A percentile compares a stretch with the other conserved stretches of the same genome.
Evolutionary conservation across 2,329 filamentous ascomycete genomes (phyloP).

Genomic region (Aotearoamyces nothofagi): DNA sequence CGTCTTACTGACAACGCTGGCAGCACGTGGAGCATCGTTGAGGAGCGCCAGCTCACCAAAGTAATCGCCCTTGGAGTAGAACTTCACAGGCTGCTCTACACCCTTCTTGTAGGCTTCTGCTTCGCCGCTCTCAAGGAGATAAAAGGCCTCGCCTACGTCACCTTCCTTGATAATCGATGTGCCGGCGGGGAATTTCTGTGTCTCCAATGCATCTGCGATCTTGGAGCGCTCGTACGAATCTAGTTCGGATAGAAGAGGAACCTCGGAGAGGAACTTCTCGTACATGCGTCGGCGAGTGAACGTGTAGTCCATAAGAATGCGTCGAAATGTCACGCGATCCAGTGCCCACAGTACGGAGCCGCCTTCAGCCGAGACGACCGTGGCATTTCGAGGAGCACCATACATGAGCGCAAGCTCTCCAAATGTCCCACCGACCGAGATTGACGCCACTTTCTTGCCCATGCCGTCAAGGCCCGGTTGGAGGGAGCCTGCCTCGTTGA

Average conservation of each 20-base stretch:
- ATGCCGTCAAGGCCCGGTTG: constrained; percentile 71
- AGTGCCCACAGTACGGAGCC: constrained; percentile 81
- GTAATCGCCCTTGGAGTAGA: constrained; percentile 85
- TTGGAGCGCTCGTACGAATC: constrained; percentile 92
- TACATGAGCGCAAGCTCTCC: constrained; percentile 98
- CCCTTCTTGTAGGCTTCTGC: constrained; percentile 79
- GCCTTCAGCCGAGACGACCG: constrained; percentile 69
- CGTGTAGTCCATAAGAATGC: constrained; percentile 95
- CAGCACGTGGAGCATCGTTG: constrained; percentile 85
- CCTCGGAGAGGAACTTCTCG: constrained; percentile 90
- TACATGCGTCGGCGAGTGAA: constrained; percentile 95
- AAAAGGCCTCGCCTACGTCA: constrained; percentile 84
- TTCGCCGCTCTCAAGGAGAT: constrained; percentile 74
- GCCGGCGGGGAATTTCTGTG: constrained; percentile 67
- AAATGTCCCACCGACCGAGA: constrained; percentile 82
- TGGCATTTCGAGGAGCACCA: constrained; percentile 90
- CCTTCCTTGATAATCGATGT: constrained; percentile 83
- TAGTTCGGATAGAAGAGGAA: constrained; percentile 67
- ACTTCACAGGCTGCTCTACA: constrained; percentile 52
- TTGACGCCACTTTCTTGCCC: constrained; percentile 67
- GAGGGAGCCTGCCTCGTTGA: constrained; percentile 62
- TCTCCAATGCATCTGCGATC: constrained; percentile 92
- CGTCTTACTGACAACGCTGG: constrained; percentile 68
- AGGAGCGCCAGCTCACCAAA: constrained; percentile 91
- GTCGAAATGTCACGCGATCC: constrained; percentile 90